Base-by-base conservation (phyloP, 2,329 filamentous ascomycete genomes). In the Huntiella savannae region DNA sequence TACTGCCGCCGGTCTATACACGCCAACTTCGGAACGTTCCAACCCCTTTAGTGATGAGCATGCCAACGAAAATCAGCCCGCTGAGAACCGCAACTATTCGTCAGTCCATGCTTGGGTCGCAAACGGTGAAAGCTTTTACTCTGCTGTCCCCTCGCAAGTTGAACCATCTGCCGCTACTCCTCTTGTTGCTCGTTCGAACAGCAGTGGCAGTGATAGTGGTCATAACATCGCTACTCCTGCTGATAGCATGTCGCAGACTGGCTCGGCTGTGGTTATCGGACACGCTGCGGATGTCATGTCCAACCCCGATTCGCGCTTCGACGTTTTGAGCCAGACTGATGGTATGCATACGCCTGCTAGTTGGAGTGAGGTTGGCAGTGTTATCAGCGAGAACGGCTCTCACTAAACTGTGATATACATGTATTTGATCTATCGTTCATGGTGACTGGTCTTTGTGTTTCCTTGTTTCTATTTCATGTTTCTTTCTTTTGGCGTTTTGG, bases 291-390 rank as follows among this genome's bases (percentile, higher is more conserved):
- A 77, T 51, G 73, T 71, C 1, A 60, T 63, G 4, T 77, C 73
- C 0, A 53, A 76, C 1, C 65, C 65, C 34, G 72, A 67, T 0
- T 73, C 69, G 0, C 66, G 71, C 39, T 50, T 69, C 22, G 67
- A 76, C 50, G 67, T 77, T 12, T 59, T 76, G 61, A 77, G 73
- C 53, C 70, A 75, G 52, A 72, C 70, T 53, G 71, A 70, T 13
- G 72, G 71, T 28, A 68, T 77, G 54, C 58, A 65, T 46, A 79
- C 75, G 1, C 75, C 75, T 0, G 66, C 67, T 1, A 76, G 70
- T 57, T 79, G 75, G 75, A 75, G 71, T 5, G 75, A 79, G 55
- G 67, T 79, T 11, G 75, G 73, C 49, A 79, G 75, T 51, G 67
- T 74, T 10, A 61, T 77, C 19, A 77, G 73, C 55, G 71, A 75